phyloP scores from a whole-genome alignment of 441 rosid genomes.

The Eruca vesicaria region DNA sequence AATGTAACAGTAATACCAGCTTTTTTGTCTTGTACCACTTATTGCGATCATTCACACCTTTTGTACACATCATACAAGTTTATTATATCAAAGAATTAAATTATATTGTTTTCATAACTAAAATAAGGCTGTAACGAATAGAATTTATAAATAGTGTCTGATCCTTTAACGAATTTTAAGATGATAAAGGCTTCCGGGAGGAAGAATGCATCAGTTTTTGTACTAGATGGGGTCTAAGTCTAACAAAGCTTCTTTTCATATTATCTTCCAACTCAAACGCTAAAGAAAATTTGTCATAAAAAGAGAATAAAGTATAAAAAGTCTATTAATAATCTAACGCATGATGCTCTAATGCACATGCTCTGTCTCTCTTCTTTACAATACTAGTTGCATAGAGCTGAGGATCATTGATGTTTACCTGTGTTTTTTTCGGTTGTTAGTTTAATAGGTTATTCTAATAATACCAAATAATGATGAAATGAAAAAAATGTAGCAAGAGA shows the following conservation, averaged over 20 bases:
- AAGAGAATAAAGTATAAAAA: constrained; percentile 3
- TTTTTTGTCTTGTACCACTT: too few species aligned
- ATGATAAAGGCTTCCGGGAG: not conserved
- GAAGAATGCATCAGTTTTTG: not conserved
- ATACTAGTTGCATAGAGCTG: too few species aligned
- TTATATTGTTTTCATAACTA: not conserved
- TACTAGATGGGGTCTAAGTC: not conserved
- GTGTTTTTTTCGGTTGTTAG: too few species aligned
- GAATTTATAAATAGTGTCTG: not conserved
- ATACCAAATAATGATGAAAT: too few species aligned
- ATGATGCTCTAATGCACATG: constrained; percentile 42
- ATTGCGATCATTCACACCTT: too few species aligned
- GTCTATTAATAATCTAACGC: constrained; percentile 19
- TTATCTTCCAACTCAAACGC: constrained; percentile 9
- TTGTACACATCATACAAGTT: too few species aligned
- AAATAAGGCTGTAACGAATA: not conserved
- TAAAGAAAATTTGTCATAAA: constrained; percentile 3
- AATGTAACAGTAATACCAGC: too few species aligned
- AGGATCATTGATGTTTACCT: too few species aligned
- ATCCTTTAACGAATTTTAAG: not conserved
- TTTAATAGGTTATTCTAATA: too few species aligned
- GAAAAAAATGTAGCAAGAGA: too few species aligned
- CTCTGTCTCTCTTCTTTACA: constrained; percentile 30
- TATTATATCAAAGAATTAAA: not conserved
- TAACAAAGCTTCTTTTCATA: not conserved